phyloP scores from a whole-genome alignment of 176 grass and related monocot species.

The Neostapfia colusana region DNA sequence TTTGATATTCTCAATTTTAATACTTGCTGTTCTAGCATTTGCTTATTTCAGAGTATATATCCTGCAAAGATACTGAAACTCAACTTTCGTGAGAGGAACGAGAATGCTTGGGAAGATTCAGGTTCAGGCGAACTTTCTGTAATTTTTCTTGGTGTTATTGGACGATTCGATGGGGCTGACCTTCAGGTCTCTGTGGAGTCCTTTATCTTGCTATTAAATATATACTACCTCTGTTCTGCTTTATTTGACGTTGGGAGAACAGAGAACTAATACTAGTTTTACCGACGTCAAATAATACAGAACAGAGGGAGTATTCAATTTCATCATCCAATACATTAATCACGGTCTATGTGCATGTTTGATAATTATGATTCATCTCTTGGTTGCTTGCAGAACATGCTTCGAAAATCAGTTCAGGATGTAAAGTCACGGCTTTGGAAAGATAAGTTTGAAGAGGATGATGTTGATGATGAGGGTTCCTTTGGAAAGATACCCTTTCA shows the following conservation, averaged over 20 bases:
- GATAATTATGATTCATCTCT: slow-evolving; percentile 1
- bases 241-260: too few species aligned
- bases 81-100: slow-evolving; percentile 55
- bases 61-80: slow-evolving; percentile 60
- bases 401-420: slow-evolving; percentile 72
- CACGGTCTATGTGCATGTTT: not conserved
- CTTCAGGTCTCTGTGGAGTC: slow-evolving; percentile 59
- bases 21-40: slow-evolving; percentile 7
- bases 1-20: slow-evolving; percentile 2
- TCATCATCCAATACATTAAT: not conserved
- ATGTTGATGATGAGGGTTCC: slow-evolving; percentile 51
- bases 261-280: too few species aligned
- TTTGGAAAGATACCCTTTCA: slow-evolving; percentile 68
- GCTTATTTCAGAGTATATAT: slow-evolving; percentile 73
- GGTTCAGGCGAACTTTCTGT: slow-evolving; percentile 67
- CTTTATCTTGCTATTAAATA: slow-evolving; percentile 6
- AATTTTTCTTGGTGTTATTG: slow-evolving; percentile 67
- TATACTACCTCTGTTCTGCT: too few species aligned
- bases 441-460: slow-evolving; percentile 55
- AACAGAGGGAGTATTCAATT: too few species aligned
- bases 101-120: slow-evolving; percentile 51
- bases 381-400: slow-evolving; percentile 51
- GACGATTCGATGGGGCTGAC: slow-evolving; percentile 68
- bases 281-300: too few species aligned
- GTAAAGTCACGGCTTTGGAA: slow-evolving; percentile 59